A percentile compares a stretch with the other conserved stretches of the same genome.
Conservation (phyloP, 2,329 filamentous ascomycete species). For the Colletotrichum endophyticum region DNA sequence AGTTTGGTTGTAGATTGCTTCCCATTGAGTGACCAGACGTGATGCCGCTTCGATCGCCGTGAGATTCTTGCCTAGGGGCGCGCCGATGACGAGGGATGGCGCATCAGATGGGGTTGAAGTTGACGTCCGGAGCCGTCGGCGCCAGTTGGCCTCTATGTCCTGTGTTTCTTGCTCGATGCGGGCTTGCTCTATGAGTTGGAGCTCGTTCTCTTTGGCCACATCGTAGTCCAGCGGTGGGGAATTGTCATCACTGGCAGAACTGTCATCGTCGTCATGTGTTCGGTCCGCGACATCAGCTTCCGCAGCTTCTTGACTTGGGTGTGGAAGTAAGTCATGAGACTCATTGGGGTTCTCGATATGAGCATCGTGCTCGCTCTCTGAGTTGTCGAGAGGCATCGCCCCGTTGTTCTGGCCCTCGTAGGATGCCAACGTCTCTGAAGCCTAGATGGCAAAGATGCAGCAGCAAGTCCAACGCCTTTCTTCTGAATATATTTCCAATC, state of each 20-base stretch:
- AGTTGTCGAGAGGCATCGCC: neutral
- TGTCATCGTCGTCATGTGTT: neutral
- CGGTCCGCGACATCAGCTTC: neutral
- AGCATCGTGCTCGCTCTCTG: neutral
- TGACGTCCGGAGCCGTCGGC: neutral
- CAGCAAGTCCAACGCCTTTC: neutral
- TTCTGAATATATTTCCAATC: neutral
- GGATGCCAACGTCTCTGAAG: neutral
- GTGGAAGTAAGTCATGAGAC: neutral
- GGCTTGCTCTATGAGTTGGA: neutral
- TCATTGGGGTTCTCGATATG: neutral
- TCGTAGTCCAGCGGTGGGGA: neutral
- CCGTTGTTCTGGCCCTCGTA: neutral
- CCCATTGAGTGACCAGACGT: conserved; percentile 39
- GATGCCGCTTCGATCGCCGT: conserved; percentile 40
- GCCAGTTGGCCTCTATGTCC: neutral
- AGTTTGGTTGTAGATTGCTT: conserved; percentile 31
- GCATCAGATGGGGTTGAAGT: conserved; percentile 3
- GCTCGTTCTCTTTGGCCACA: neutral
- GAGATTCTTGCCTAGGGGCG: conserved; percentile 37
- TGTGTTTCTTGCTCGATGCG: neutral
- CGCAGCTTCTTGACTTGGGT: neutral
- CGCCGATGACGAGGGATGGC: conserved; percentile 37
- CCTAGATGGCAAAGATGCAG: neutral
- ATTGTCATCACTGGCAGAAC: neutral